Conservation (phyloP, 2,329 filamentous ascomycete genomes). For the Ophiostoma populinum region DNA sequence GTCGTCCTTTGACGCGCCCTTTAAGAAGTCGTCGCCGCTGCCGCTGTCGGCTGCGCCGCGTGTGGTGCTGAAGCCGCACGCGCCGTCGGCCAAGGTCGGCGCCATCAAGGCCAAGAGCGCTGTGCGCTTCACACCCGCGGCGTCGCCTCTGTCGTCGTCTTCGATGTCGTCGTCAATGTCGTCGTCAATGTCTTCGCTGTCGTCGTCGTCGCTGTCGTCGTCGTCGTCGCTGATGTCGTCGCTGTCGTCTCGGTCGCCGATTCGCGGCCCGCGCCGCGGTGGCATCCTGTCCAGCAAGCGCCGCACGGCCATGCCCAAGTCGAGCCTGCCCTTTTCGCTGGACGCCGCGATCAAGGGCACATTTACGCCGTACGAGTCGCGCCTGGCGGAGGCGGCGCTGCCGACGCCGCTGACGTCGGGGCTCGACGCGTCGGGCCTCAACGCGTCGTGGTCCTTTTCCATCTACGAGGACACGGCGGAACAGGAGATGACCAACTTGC, state of each 20-base stretch:
- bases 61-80: conserved; percentile 33
- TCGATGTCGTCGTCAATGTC: conserved; percentile 25
- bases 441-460: conserved; percentile 72
- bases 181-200: conserved; percentile 31
- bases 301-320: conserved; percentile 33
- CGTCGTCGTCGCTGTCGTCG: conserved; percentile 37
- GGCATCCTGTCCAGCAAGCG: conserved; percentile 42
- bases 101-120: conserved; percentile 14
- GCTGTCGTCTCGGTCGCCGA: conserved; percentile 46
- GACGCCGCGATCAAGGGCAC: conserved; percentile 69
- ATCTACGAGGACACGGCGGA: conserved; percentile 87
- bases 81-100: conserved; percentile 28
- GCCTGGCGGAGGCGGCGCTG: conserved; percentile 12
- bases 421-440: conserved; percentile 29
- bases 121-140: conserved; percentile 11
- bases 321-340: conserved; percentile 56
- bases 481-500: conserved; percentile 78
- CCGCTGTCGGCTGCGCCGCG: conserved; percentile 14
- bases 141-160: conserved; percentile 46
- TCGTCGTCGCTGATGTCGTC: conserved; percentile 28
- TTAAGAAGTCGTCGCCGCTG: background rate
- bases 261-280: conserved; percentile 29
- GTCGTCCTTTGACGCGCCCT: conserved; percentile 19
- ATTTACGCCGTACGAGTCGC: conserved; percentile 40
- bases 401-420: conserved; percentile 16